Conservation (phyloP, 306 rosid genomes). For the Rubus parviflorus region DNA sequence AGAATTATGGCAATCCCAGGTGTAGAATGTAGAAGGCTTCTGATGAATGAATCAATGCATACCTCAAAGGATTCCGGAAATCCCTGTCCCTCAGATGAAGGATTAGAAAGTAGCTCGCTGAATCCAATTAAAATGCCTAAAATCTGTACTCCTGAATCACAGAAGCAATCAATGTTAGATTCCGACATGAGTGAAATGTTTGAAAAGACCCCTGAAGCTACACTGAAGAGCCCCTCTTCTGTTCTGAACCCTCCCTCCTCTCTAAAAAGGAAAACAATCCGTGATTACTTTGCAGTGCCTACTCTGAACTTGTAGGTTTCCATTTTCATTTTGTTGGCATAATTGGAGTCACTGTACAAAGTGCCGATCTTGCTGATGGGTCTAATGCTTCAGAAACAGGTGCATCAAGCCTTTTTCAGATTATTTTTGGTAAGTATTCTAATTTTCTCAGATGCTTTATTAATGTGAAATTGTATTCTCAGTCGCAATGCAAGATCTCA, state of each 20-base stretch:
- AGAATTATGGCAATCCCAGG: slow-evolving; percentile 81
- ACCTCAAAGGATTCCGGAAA: slow-evolving; percentile 28
- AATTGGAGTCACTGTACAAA: slow-evolving; percentile 5
- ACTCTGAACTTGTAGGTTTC: slow-evolving; percentile 26
- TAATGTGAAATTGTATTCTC: not conserved
- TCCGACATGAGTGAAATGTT: slow-evolving; percentile 35
- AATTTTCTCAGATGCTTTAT: not conserved
- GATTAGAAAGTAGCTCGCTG: slow-evolving; percentile 16
- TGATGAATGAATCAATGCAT: slow-evolving; percentile 32
- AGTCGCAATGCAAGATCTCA: not conserved
- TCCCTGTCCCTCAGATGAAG: slow-evolving; percentile 25
- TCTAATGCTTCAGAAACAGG: slow-evolving; percentile 8
- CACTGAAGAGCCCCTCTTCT: slow-evolving; percentile 82
- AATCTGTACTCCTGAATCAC: slow-evolving; percentile 50
- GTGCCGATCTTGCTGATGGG: slow-evolving; percentile 15
- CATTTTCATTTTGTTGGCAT: not conserved
- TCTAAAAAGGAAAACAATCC: slow-evolving; percentile 72
- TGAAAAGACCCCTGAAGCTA: slow-evolving; percentile 73
- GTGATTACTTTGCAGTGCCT: slow-evolving; percentile 72
- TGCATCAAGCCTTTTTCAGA: slow-evolving; percentile 5
- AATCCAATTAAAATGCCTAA: slow-evolving; percentile 48
- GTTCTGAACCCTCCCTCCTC: slow-evolving; percentile 90
- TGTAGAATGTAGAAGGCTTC: slow-evolving; percentile 47
- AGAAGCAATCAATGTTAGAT: slow-evolving; percentile 35
- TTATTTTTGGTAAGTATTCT: slow-evolving; percentile 31